Conservation (phyloP, 139 green algal species). For the Coelastrella sp. region DNA sequence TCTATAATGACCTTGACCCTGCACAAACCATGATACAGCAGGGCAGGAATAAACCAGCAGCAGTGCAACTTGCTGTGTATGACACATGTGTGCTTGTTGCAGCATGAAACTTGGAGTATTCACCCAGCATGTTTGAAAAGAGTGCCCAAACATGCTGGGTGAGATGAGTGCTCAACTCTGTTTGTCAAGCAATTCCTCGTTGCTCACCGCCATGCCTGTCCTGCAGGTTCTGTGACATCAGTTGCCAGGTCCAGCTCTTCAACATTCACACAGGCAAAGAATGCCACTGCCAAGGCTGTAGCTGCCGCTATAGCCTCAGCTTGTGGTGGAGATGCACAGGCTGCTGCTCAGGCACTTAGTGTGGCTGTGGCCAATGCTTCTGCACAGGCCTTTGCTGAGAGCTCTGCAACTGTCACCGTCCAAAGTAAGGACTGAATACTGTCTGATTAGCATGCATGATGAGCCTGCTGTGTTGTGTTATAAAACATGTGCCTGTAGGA, state of each 20-base stretch:
- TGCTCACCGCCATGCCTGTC: background rate
- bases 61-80: background rate
- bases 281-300: slow-evolving; percentile 5
- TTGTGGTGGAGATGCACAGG: slow-evolving; percentile 4
- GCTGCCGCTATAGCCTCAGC: background rate
- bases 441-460: background rate
- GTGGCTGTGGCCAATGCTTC: slow-evolving; percentile 21
- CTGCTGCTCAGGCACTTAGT: slow-evolving; percentile 1
- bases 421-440: background rate
- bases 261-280: slow-evolving; percentile 9
- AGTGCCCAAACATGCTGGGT: too few relatives aligned
- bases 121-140: too few relatives aligned
- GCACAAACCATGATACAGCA: background rate
- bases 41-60: background rate
- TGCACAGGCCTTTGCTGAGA: background rate
- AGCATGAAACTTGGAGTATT: too few relatives aligned
- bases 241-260: slow-evolving; percentile 27
- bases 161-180: background rate
- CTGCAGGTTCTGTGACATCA: slow-evolving; percentile 38
- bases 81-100: background rate
- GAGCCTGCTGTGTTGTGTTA: background rate
- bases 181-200: background rate
- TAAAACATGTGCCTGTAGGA: background rate
- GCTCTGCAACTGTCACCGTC: slow-evolving; percentile 13
- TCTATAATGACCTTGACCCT: too few relatives aligned